A percentile compares a stretch with the other conserved stretches of the same genome.
Evolutionary conservation across 2,329 filamentous ascomycete species (phyloP).

Genomic region (Alternaria viburni): DNA sequence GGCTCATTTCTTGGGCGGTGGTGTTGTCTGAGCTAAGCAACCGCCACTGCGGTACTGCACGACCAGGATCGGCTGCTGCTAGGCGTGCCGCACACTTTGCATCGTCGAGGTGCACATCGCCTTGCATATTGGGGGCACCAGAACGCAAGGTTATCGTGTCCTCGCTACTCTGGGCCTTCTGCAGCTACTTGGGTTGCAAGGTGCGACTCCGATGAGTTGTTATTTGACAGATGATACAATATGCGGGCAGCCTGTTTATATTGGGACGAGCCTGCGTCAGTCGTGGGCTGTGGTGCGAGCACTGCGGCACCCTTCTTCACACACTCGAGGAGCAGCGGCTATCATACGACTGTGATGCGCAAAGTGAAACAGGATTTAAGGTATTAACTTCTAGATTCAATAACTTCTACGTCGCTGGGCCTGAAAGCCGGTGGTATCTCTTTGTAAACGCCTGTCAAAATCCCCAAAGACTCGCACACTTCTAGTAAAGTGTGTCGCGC

Average conservation of each 20-base stretch:
- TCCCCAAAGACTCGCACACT: constrained; percentile 29
- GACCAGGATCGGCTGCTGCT: constrained; percentile 13
- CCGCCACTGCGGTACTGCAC: constrained; percentile 22
- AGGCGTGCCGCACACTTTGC: constrained; percentile 18
- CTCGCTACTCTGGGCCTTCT: constrained; percentile 21
- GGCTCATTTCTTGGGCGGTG: background rate
- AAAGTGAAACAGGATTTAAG: background rate
- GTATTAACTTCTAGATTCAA: constrained; percentile 10
- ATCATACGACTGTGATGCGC: background rate
- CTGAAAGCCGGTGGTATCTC: constrained; percentile 37
- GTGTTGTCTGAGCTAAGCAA: background rate
- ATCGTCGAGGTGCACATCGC: constrained; percentile 19
- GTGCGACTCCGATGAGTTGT: constrained; percentile 20
- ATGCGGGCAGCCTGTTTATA: constrained; percentile 12
- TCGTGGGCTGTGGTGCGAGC: constrained; percentile 11
- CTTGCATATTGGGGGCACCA: constrained; percentile 13
- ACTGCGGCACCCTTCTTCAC: constrained; percentile 1
- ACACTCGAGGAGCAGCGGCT: background rate
- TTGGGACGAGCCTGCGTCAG: constrained; percentile 22
- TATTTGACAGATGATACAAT: constrained; percentile 25
- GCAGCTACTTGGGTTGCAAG: constrained; percentile 15
- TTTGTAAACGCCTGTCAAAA: constrained; percentile 26
- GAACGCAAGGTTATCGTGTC: constrained; percentile 24
- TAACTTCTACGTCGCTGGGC: constrained; percentile 28
- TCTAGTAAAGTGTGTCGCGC: constrained; percentile 40